Evolutionary conservation across 179 eudicot species (phyloP), one percentile per base, ranked within the genome.

Genomic region (Beta macrorhiza): DNA sequence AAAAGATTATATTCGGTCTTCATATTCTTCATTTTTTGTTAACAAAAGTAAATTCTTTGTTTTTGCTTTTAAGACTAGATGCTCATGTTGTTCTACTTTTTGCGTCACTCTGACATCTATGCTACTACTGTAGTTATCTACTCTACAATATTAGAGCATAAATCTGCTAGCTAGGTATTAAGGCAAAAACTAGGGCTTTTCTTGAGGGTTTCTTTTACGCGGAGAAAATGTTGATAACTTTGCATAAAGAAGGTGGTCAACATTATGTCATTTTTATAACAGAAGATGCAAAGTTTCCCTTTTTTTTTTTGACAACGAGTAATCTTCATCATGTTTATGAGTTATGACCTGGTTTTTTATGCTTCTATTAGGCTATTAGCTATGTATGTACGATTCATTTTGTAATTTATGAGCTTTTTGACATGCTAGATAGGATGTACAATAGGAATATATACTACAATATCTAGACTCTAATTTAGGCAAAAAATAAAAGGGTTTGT

Each of bases 191-290:
- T 17, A 78, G 70, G 70, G 20, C 49, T 72, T 71, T 61, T 49
- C 44, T n/a, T 0, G 14, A 9, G 25, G 58, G 69, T 4, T 51
- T 55, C 63, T 72, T 37, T 37, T 84, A 84, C 75, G 84, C 84
- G 84, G 84, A 78, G 77, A 84, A 37, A 84, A 78, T 84, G 84
- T 83, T 74, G 25, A 78, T 67, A 68, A 72, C 75, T 78, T 81
- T 64, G 20, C 49, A 62, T 57, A 56, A 83, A 15, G 53, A 80
- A 61, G 56, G 19, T 76, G 51, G 74, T 83, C 78, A 76, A 65
- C 17, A 37, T 79, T 77, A 52, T 62, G 74, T 78, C 29, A 15
- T 80, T 20, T 22, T 47, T 64, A 32, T 47, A 16, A 19, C 32
- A 19, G 15, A 47, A 84, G 86, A 80, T 76, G 83, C 86, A 81